phyloP scores from a whole-genome alignment of 176 grass and related monocot genomes.

The Oryza longistaminata region DNA sequence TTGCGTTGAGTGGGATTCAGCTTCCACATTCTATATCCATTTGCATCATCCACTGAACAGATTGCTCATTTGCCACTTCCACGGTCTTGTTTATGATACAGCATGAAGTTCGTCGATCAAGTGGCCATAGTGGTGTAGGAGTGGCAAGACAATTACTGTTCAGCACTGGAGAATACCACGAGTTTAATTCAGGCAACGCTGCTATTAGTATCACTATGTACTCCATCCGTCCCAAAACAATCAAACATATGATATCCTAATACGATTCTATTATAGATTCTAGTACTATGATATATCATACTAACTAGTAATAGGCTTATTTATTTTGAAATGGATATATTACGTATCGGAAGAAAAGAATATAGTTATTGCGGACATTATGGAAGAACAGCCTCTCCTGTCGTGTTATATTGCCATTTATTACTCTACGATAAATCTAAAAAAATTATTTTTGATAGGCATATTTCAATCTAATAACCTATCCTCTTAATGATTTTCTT shows the following conservation, averaged over 20 bases:
- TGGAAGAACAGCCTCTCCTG: background rate
- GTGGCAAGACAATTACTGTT: background rate
- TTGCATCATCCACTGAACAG: background rate
- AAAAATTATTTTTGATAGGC: too few species aligned
- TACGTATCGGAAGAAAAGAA: background rate
- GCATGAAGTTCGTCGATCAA: background rate
- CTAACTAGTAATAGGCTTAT: too few species aligned
- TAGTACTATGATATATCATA: too few species aligned
- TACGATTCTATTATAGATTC: too few species aligned
- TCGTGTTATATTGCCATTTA: too few species aligned
- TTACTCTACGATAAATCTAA: too few species aligned
- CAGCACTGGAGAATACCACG: background rate
- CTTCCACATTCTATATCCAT: background rate
- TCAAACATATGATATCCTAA: too few species aligned
- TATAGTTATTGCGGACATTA: background rate
- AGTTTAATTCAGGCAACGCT: background rate
- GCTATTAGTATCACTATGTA: background rate
- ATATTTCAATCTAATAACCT: too few species aligned
- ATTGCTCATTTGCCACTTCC: background rate
- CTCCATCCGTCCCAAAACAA: too few species aligned
- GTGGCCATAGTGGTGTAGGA: background rate
- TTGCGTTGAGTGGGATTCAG: background rate
- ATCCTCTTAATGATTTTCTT: too few species aligned
- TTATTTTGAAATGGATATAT: too few species aligned
- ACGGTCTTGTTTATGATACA: background rate